Evolutionary conservation across 805 yeast species (phyloP).

Genomic region (Lipomyces yamanashiensis): DNA sequence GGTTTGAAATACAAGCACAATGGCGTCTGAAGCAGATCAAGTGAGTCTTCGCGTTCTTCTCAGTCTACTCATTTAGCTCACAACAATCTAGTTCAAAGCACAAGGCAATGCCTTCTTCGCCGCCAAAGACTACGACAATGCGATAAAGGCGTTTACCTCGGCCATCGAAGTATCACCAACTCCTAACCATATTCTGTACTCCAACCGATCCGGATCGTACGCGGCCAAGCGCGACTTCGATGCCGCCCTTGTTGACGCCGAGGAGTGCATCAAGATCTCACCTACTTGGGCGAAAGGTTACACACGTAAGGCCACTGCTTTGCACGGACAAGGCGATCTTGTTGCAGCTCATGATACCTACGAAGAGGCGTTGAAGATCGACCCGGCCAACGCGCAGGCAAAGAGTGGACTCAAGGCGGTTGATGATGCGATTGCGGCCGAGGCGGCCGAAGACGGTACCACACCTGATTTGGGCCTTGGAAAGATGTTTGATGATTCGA

Average conservation of each 20-base stretch:
- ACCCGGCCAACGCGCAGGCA: slow-evolving; percentile 83
- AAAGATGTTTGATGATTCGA: slow-evolving; percentile 79
- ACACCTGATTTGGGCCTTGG: slow-evolving; percentile 77
- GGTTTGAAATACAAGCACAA: not conserved
- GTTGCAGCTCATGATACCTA: slow-evolving; percentile 76
- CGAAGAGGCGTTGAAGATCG: slow-evolving; percentile 78
- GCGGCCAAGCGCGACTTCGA: slow-evolving; percentile 76
- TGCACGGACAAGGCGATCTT: slow-evolving; percentile 79
- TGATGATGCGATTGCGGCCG: slow-evolving; percentile 59
- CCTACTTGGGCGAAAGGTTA: slow-evolving; percentile 95
- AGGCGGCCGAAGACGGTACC: slow-evolving; percentile 51
- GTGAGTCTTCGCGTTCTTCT: slow-evolving; percentile 10
- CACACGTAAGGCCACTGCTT: slow-evolving; percentile 91
- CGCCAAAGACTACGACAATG: slow-evolving; percentile 79
- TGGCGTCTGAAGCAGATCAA: slow-evolving; percentile 30
- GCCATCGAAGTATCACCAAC: slow-evolving; percentile 82
- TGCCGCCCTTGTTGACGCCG: slow-evolving; percentile 82
- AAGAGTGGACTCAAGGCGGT: slow-evolving; percentile 77
- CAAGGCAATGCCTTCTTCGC: slow-evolving; percentile 93
- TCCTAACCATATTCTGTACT: slow-evolving; percentile 90
- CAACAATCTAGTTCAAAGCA: slow-evolving; percentile 59
- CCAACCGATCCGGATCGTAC: slow-evolving; percentile 91
- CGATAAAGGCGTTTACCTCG: slow-evolving; percentile 77
- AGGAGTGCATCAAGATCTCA: slow-evolving; percentile 78
- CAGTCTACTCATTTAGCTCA: not conserved